phyloP scores from a whole-genome alignment of 176 grass and related monocot genomes.

The Aegilops bicornis region DNA sequence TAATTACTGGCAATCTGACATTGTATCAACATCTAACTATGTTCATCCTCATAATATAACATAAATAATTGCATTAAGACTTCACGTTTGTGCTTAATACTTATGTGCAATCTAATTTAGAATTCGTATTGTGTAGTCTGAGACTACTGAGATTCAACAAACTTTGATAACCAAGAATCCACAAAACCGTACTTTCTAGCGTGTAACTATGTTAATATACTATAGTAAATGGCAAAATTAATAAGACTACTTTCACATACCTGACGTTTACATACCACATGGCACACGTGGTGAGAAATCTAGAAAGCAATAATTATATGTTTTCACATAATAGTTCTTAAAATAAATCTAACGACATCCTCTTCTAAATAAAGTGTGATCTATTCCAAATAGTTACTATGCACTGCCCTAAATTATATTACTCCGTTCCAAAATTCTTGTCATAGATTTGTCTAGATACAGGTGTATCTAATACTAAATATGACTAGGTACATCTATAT shows the following conservation, averaged over 20 bases:
- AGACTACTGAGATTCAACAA: background rate
- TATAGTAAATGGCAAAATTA: background rate
- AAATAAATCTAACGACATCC: background rate
- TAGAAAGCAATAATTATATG: background rate
- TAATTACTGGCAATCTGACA: too few relatives aligned
- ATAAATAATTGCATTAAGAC: background rate
- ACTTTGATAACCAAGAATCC: background rate
- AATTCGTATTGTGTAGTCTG: background rate
- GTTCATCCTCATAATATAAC: too few relatives aligned
- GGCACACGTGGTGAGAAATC: too few relatives aligned
- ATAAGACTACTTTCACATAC: background rate
- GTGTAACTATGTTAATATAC: background rate
- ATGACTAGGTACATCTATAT: too few relatives aligned
- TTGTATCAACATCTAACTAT: too few relatives aligned
- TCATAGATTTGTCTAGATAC: too few relatives aligned
- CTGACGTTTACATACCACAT: too few relatives aligned
- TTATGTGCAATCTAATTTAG: background rate
- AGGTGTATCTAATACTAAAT: too few relatives aligned
- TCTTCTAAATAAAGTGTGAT: too few relatives aligned
- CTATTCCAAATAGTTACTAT: background rate
- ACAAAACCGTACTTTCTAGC: background rate
- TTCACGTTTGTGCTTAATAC: background rate
- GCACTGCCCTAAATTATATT: background rate
- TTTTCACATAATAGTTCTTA: background rate
- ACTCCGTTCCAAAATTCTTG: too few relatives aligned